Evolutionary conservation across 371 early-diverging fungal genomes (phyloP).

Genomic region (Fennellomyces sp.): DNA sequence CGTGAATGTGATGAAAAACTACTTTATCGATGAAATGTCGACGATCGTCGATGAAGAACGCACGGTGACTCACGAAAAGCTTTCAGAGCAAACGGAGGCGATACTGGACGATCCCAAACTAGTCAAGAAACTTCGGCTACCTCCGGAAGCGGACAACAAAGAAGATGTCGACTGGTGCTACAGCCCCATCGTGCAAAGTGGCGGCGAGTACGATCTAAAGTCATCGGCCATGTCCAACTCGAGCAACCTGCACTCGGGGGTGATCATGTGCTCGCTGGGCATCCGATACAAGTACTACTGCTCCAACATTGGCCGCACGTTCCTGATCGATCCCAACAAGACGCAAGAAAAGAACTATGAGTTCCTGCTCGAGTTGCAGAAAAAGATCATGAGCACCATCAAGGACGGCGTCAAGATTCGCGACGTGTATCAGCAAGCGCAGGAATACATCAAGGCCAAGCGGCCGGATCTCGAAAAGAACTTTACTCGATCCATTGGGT

Average conservation of each 20-base stretch:
- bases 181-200: conserved; percentile 95
- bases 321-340: conserved; percentile 91
- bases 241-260: conserved; percentile 80
- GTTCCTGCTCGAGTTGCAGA: conserved; percentile 85
- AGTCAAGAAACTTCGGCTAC: conserved; percentile 65
- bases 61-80: conserved; percentile 84
- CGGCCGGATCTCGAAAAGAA: conserved; percentile 85
- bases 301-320: conserved; percentile 92
- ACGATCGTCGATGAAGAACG: conserved; percentile 87
- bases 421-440: conserved; percentile 77
- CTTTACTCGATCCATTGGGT: conserved; percentile 90
- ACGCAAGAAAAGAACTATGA: conserved; percentile 90
- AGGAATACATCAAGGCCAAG: conserved; percentile 69
- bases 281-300: conserved; percentile 94
- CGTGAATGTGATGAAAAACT: conserved; percentile 81
- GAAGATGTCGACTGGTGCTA: conserved; percentile 90
- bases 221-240: conserved; percentile 81
- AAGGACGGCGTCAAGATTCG: conserved; percentile 80
- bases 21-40: conserved; percentile 85
- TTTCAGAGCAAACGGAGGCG: conserved; percentile 80
- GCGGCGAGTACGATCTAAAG: conserved; percentile 89
- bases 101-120: conserved; percentile 72
- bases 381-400: conserved; percentile 68
- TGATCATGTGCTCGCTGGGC: conserved; percentile 91
- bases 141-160: conserved; percentile 59